Base-by-base conservation (phyloP, 1,139 yeast genomes). In the Wickerhamiella infanticola region DNA sequence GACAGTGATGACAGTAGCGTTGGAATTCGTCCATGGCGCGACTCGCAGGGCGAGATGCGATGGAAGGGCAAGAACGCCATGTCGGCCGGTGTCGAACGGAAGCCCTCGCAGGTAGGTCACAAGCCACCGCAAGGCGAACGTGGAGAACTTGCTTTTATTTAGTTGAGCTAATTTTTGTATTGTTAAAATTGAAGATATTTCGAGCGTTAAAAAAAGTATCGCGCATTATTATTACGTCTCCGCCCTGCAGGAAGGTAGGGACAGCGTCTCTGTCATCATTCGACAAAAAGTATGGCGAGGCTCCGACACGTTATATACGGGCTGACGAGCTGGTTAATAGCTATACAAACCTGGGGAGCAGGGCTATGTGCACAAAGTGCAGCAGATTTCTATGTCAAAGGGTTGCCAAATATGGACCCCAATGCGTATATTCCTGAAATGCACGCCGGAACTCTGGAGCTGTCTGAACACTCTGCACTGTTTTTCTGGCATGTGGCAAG, bases 401-500 rank as follows among this genome's bases (percentile, higher is more conserved):
- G 53, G 4, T 51, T 67, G 24, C 71, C 71, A 1, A 69, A 64
- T 3, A 53, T 62, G 13, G 58, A 53, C 27, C 50, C 54, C 11
- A 53, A 52, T 8, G 51, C 48, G 13, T 48, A 50, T 18, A 48
- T 63, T 18, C 68, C 69, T n/a, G 55, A 54, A 42, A 66, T 67
- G 70, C 68, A 66, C 51, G 62, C 72, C 8, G 72, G 72, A 50
- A 53, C 53, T 5, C 53, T 57, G 18, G 45, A 44, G 26, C 47
- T 43, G 35, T 69, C 74, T 1, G 74, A 70, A 40, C 69, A 73
- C 48, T 77, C 81, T 36, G 72, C 76, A 53, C 73, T 84, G 59
- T 90, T 82, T 61, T 90, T 86, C 62, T 86, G 96, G 96, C 61
- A 61, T 44, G 60, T 64, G 29, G 60, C 57, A 26, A 58, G 63